Base-by-base conservation (phyloP, 2,329 filamentous ascomycete genomes). In the Diaporthe ilicicola region DNA sequence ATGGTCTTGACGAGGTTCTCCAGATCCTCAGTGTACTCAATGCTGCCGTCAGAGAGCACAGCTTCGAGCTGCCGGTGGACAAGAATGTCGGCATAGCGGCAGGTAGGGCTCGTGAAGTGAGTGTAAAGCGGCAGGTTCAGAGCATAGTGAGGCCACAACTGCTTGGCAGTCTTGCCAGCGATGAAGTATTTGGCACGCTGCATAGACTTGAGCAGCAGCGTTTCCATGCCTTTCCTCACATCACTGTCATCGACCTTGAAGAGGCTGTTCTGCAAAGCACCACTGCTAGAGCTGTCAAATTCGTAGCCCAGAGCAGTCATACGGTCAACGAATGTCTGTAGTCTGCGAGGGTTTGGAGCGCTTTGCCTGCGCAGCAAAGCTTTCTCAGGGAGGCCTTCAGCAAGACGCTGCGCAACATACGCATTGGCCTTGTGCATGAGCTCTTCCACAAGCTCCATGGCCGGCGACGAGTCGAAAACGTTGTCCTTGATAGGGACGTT, bases 161-260 rank as follows among this genome's bases (percentile, higher is more conserved):
- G 92, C 81, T 93, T 91, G 51, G 89, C 83, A 42, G 92, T 90
- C 85, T 94, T 97, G 78, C 93, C 90, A 68, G 92, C 88, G 76
- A 98, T 92, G 78, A 91, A 97, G 85, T 99, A 99, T 82, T 98
- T 98, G 78, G 95, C 96, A 73, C 95, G 93, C 77, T 93, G 92
- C 94, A 98, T 97, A 46, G 94, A 92, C 86, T 99, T 99, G 81
- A 97, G 88, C 42, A 98, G 87, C 37, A 98, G 85, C 2, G 95
- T 98, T 86, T 99, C 96, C 93, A 99, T 97, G 74, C 96, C 96
- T 90, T 97, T 97, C 78, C 96, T 93, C 74, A 98, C 86, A 75
- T 97, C 94, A 44, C 89, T 83, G 80, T 99, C 94, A 56, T 97
- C 91, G 51, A 99, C 91, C 82, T 94, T 93, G 89, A 98, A 98